A percentile compares a stretch with the other conserved stretches of the same genome.
These are phyloP conservation scores for Emydomyces testavorans DNA, from an alignment of 2,329 filamentous ascomycete species.

Conservation along the genomic window DNA sequence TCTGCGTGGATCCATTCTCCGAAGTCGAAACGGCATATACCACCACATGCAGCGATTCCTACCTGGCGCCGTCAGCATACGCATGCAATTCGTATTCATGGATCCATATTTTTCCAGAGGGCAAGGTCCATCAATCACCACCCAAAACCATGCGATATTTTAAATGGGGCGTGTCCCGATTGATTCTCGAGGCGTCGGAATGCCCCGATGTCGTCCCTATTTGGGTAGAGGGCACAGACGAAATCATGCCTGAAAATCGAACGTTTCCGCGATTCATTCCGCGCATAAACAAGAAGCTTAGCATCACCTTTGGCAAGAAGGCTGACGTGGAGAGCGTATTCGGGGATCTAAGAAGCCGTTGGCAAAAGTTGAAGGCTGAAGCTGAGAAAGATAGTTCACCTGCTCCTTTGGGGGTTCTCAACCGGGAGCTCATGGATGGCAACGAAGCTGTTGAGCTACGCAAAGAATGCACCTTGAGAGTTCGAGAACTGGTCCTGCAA, in stretches of 20 bases:
- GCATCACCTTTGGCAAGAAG: constrained; percentile 66
- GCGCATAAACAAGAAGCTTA: constrained; percentile 57
- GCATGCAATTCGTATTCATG: constrained; percentile 60
- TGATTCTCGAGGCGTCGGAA: constrained; percentile 81
- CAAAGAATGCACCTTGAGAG: constrained; percentile 65
- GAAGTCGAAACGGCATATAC: constrained; percentile 34
- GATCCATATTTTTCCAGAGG: constrained; percentile 95
- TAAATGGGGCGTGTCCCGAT: constrained; percentile 88
- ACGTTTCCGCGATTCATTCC: constrained; percentile 71
- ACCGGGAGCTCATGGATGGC: constrained; percentile 54
- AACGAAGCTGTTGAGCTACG: constrained; percentile 66
- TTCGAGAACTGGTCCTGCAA: constrained; percentile 70
- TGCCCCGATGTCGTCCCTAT: constrained; percentile 84
- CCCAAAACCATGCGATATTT: constrained; percentile 80
- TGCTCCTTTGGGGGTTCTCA: constrained; percentile 45
- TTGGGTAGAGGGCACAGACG: constrained; percentile 82
- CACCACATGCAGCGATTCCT: constrained; percentile 35
- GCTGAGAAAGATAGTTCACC: constrained; percentile 33
- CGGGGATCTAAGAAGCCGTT: constrained; percentile 61
- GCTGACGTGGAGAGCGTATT: constrained; percentile 64
- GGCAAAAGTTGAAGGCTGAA: constrained; percentile 54
- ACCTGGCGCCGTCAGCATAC: constrained; percentile 62
- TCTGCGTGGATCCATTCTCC: constrained; percentile 39
- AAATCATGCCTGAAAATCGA: constrained; percentile 77
- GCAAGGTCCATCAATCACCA: constrained; percentile 79